Base-by-base conservation (phyloP, 2,329 filamentous ascomycete species). In the Shiraia sp. region DNA sequence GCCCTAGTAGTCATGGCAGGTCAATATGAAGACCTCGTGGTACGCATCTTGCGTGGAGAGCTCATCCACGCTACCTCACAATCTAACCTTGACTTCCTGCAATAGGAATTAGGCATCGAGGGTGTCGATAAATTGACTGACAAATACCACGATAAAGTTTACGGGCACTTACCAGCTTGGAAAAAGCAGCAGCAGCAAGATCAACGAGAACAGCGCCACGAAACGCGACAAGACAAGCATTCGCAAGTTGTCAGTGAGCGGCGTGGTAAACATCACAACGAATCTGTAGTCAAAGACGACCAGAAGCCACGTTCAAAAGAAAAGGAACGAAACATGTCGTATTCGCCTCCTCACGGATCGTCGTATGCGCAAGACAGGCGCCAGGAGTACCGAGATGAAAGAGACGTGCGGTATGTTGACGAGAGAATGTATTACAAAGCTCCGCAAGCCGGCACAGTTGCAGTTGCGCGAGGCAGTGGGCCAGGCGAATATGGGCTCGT, bases 101-200 rank as follows among this genome's bases (percentile, higher is more conserved):
- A 19, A 37, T 17, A 69, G 66, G 66, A 69, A 48, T 61, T 69
- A 6, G 66, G 66, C 2, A 60, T 68, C 28, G 60, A 63, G 44
- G 63, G 63, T n/a, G 44, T 68, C 4, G 59, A 68, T 36, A 54
- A 45, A 13, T 45, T 60, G 22, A 50, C 59, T 14, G 42, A 61
- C 26, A 64, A 60, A 24, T 64, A 65, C 32, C 61, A 61, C 45
- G 64, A 68, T 27, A 51, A 44, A 14, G 47, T 58, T 6, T 57
- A 54, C 38, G 57, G 56, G 9, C 51, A 25, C 32, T 37, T 58
- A 32, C 38, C 57, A 45, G 40, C 46, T 42, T 39, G 40, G 39
- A 40, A 47, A 31, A 47, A 40, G 40, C 45, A 43, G 24, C 32
- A 40, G 10, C 35, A 49, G 17, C 37, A 43, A 32, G 31, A 53